Base-by-base conservation (phyloP, 805 yeast species). In the Wickerhamomyces canadensis region DNA sequence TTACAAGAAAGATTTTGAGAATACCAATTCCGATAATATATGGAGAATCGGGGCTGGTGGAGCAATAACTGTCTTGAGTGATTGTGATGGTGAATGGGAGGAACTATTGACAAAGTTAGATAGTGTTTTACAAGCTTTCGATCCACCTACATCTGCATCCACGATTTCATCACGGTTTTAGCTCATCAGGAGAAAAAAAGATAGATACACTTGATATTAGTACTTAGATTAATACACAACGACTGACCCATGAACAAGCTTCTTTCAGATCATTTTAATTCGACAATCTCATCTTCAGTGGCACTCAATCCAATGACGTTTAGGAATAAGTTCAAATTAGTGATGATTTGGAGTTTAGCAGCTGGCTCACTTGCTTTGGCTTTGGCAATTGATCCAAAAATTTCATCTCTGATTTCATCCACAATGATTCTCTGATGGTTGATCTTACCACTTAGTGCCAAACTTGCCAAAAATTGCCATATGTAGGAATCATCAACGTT, bases 21-120 rank as follows among this genome's bases (percentile, higher is more conserved):
- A 45, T 30, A 40, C 37, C 2, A 43, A 45, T 1, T 44, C 51
- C 12, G 61, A 63, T 3, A 53, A 57, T 8, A 52, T 63, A 6
- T 93, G 96, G 95, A 68, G 87, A 44, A 76, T 91, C 37, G 99
- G 99, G 1, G 98, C 98, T 7, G 99, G 99, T 13, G 99, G 99
- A 4, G 99, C 98, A 14, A 79, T 93, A 31, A 93, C 98, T 0
- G 89, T 88, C 3, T 65, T 93, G 42, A 86, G 96, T 55, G 78
- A 85, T 19, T 65, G 69, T n/a, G 76, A 75, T 18, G 91, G 81
- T 3, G 99, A 93, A 58, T 85, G 93, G 83, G 88, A 86, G 22
- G 99, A 93, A 56, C 83, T 93, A 95, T 58, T 70, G 33, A 64
- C 83, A 11, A 93, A 93, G 59, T 63, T 93, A 23, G 77, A 79